Conservation (phyloP, 768 basidiomycete species). For the Sarcodon aspratus region DNA sequence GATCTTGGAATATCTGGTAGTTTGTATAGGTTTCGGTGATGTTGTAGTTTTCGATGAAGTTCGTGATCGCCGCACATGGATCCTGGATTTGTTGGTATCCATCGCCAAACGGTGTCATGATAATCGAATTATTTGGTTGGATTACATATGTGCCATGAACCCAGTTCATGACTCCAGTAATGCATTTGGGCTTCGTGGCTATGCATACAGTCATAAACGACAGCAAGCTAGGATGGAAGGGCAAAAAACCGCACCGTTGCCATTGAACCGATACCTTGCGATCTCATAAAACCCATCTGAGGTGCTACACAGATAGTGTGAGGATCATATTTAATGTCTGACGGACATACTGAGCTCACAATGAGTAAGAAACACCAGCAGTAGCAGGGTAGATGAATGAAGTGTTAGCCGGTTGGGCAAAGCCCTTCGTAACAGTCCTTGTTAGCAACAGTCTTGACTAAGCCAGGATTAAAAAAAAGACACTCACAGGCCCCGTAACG, state of each 20-base stretch:
- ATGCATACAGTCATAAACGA: not conserved
- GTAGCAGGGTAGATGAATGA: constrained; percentile 77
- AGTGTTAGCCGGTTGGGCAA: constrained; percentile 74
- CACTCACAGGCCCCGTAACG: constrained; percentile 70
- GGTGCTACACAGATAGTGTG: constrained; percentile 26
- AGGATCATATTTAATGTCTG: not conserved
- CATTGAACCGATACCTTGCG: constrained; percentile 79
- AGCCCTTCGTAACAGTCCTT: constrained; percentile 37
- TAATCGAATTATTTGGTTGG: constrained; percentile 63
- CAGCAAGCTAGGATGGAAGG: not conserved
- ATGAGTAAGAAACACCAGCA: constrained; percentile 82
- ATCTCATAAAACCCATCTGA: constrained; percentile 75
- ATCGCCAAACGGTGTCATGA: constrained; percentile 65
- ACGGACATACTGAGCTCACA: constrained; percentile 40
- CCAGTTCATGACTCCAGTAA: constrained; percentile 82
- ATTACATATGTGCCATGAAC: constrained; percentile 70
- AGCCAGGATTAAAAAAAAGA: not conserved
- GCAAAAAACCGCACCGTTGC: constrained; percentile 53
- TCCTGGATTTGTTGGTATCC: constrained; percentile 94
- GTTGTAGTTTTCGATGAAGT: constrained; percentile 81
- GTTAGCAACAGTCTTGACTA: not conserved
- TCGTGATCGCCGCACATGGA: constrained; percentile 80
- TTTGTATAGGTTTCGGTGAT: constrained; percentile 47
- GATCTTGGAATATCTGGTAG: constrained; percentile 72
- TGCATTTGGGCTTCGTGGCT: constrained; percentile 83